phyloP scores from a whole-genome alignment of 2,329 filamentous ascomycete species.

The Aspergillus sp. region DNA sequence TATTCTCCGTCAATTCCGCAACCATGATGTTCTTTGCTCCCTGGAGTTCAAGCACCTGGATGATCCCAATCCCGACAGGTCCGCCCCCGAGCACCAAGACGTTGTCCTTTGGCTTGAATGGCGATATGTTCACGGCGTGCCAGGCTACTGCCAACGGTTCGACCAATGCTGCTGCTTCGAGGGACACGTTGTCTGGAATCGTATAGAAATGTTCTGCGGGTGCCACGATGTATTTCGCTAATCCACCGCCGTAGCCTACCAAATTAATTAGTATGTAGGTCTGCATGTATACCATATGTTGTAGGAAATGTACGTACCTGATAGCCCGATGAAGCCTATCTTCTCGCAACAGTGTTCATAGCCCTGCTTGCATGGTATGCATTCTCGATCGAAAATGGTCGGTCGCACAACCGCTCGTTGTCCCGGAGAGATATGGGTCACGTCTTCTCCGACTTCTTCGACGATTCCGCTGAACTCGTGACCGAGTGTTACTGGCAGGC shows the following conservation, averaged over 20 bases:
- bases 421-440: conserved; percentile 48
- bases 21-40: conserved; percentile 60
- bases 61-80: conserved; percentile 63
- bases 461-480: conserved; percentile 67
- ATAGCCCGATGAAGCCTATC: conserved; percentile 57
- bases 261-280: neutral
- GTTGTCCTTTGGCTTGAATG: conserved; percentile 49
- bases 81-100: conserved; percentile 63
- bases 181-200: conserved; percentile 32
- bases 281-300: too few species aligned
- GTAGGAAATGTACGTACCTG: conserved; percentile 29
- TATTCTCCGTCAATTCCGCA: conserved; percentile 55
- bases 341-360: conserved; percentile 64
- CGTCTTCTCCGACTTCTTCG: conserved; percentile 58
- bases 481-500: conserved; percentile 62
- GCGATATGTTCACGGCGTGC: conserved; percentile 60
- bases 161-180: conserved; percentile 57
- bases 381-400: conserved; percentile 33
- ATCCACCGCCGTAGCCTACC: conserved; percentile 32
- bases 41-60: conserved; percentile 59
- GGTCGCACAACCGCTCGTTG: conserved; percentile 60
- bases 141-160: conserved; percentile 66
- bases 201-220: conserved; percentile 30
- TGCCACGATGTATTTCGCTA: conserved; percentile 30
- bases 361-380: conserved; percentile 54